phyloP scores from a whole-genome alignment of 2,329 filamentous ascomycete genomes.

The Whalleya microplaca region DNA sequence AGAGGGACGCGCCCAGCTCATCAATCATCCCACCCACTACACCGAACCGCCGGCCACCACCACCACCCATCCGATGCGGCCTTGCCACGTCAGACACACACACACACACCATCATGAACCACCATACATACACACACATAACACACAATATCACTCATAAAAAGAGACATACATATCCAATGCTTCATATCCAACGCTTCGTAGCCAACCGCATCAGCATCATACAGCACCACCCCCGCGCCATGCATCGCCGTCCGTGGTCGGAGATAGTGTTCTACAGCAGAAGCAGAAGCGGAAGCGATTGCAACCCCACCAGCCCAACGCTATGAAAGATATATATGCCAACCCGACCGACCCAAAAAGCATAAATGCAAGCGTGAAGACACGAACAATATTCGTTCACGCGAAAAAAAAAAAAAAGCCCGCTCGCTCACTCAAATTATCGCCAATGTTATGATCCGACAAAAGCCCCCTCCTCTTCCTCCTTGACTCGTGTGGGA shows the following conservation, averaged over 20 bases:
- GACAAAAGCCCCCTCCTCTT: neutral
- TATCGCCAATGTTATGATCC: neutral
- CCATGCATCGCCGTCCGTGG: neutral
- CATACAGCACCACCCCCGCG: too few relatives aligned
- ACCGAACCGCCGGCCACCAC: too few relatives aligned
- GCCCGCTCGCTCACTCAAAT: neutral
- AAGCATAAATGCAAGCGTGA: conserved; percentile 2
- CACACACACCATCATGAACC: conserved; percentile 1
- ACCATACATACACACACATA: neutral
- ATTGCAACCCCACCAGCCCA: neutral
- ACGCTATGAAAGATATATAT: neutral
- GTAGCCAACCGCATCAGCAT: too few relatives aligned
- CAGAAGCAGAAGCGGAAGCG: neutral
- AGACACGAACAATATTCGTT: neutral
- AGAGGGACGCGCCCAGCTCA: too few relatives aligned
- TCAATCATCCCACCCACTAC: too few relatives aligned
- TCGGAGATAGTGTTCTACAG: too few relatives aligned
- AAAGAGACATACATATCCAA: too few relatives aligned
- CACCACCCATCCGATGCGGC: too few relatives aligned
- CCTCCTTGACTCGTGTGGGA: neutral
- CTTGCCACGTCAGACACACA: conserved; percentile 25
- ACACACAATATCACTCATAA: too few relatives aligned
- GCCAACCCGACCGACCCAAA: neutral
- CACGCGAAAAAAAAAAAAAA: neutral
- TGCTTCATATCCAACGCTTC: too few relatives aligned